Evolutionary conservation across 371 early-diverging fungal species (phyloP), one percentile per base, ranked within the genome.

Genomic region (Lichtheimia ramosa): DNA sequence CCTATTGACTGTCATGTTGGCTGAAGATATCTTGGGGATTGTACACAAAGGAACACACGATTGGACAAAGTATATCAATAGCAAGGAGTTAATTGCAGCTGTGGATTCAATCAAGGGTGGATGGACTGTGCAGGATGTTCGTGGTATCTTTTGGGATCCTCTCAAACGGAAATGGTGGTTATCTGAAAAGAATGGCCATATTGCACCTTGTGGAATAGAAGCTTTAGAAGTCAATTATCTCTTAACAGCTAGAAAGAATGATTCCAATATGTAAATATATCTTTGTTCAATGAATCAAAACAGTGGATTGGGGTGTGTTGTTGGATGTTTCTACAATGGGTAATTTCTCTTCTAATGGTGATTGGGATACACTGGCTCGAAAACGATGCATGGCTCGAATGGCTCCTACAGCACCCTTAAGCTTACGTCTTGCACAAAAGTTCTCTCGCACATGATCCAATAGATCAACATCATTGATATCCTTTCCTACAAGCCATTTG

Each of bases 1-100:
- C 56, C 67, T 90, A 8, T 65, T 94, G 54, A 95, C 96, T 5
- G 85, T 96, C n/a, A 63, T 89, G 8, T 63, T 91, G 43, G 96
- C 98, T 7, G 95, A 97, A 70, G 79, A 93, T 46, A 64, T 95
- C 1, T 61, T 96, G 25, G 66, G 84, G 7, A 71, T 90, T 76
- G 95, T 96, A 0, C 94, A 94, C 10, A 66, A 75, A 2, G 95
- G 94, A 4, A 97, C 98, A 0, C 98, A 97, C 60, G 89, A 93
- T 25, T 87, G 88, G 83, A 69, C 73, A 41, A 95, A 95, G 71
- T 97, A 93, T 65, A 79, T 96, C 51, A 77, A 70, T 20, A 67
- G 59, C 14, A 41, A 54, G 24, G 74, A 73, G 25, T 43, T 69
- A 23, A 46, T 10, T 5, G 58, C 58, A 15, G 74, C 65, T 5